These are phyloP conservation scores for Tillandsia fasciculata DNA, from an alignment of 176 grass and related monocot genomes.

Conservation along the genomic window DNA sequence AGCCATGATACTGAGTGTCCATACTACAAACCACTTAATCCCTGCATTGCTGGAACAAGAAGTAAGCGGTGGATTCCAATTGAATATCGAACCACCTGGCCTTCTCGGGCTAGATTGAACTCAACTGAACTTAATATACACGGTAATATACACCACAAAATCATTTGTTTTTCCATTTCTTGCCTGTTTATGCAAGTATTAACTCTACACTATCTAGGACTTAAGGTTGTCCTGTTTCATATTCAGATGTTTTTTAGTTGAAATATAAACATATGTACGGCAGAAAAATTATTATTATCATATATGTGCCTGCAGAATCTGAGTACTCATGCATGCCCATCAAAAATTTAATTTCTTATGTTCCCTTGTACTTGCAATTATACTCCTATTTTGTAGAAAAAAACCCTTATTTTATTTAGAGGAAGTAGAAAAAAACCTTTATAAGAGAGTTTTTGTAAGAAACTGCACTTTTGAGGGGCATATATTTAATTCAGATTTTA, in stretches of 20 bases:
- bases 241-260: neutral
- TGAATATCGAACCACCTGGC: slow-evolving; percentile 70
- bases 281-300: too few relatives aligned
- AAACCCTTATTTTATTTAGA: too few relatives aligned
- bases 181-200: neutral
- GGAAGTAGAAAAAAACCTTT: too few relatives aligned
- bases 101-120: slow-evolving; percentile 63
- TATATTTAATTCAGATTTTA: too few relatives aligned
- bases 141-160: slow-evolving; percentile 34
- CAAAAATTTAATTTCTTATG: too few relatives aligned
- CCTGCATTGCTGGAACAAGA: slow-evolving; percentile 88
- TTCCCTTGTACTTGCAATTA: too few relatives aligned
- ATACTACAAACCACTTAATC: slow-evolving; percentile 77
- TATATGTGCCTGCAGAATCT: too few relatives aligned
- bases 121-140: slow-evolving; percentile 79
- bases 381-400: too few relatives aligned
- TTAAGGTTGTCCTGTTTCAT: neutral
- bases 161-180: neutral
- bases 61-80: slow-evolving; percentile 84
- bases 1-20: slow-evolving; percentile 75
- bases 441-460: too few relatives aligned
- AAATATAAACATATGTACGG: too few relatives aligned
- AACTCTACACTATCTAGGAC: neutral
- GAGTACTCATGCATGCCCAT: too few relatives aligned
- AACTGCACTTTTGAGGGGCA: too few relatives aligned